These are phyloP conservation scores for Hyaloscypha variabilis DNA, from an alignment of 495 filamentous ascomycete species.

Conservation along the genomic window DNA sequence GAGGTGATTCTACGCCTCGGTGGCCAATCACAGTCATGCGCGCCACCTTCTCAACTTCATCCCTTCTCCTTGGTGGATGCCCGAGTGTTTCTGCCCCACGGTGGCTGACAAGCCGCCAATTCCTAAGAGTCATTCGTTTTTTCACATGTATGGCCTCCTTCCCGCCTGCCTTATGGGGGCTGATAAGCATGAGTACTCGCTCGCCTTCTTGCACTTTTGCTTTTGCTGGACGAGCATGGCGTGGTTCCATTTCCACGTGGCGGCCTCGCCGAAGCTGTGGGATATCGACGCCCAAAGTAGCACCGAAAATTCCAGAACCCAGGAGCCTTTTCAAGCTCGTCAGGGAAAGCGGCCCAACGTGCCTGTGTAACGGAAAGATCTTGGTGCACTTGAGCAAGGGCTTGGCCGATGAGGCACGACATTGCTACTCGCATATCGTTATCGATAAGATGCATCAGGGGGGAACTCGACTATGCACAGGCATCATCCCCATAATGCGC, in stretches of 20 bases:
- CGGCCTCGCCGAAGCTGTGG: background rate
- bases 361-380: background rate
- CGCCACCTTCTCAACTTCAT: background rate
- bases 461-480: background rate
- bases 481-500: background rate
- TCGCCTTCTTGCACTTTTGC: background rate
- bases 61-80: conserved; percentile 3
- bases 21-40: conserved; percentile 1
- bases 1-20: conserved; percentile 10
- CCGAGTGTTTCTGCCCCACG: conserved; percentile 14
- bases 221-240: background rate
- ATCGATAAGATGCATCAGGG: conserved; percentile 10
- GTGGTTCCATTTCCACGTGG: background rate
- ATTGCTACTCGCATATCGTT: conserved; percentile 11
- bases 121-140: conserved; percentile 23
- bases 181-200: conserved; percentile 8
- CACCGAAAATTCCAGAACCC: background rate
- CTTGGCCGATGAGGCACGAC: conserved; percentile 10
- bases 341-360: background rate
- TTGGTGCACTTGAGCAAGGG: background rate
- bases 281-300: background rate
- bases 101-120: conserved; percentile 16
- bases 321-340: background rate
- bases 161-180: conserved; percentile 14
- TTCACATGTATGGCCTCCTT: conserved; percentile 13